Base-by-base conservation (phyloP, 2,329 filamentous ascomycete species). In the Rhinocladiella mackenziei region DNA sequence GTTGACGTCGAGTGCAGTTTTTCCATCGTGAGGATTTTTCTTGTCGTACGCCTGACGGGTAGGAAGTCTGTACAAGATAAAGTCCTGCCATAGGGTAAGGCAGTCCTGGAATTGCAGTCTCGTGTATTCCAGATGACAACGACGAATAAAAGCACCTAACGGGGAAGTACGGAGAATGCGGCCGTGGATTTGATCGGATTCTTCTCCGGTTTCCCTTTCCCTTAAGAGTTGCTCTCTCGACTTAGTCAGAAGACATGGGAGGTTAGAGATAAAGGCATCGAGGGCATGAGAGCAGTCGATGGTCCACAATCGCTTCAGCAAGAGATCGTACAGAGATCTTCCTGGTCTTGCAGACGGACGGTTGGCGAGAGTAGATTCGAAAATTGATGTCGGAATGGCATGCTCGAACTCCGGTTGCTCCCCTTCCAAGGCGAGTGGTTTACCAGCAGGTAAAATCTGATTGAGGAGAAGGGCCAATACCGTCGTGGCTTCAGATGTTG, bases 281-380 rank as follows among this genome's bases (percentile, higher is more conserved):
- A 97, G 68, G 0, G 81, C 78, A 65, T 97, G 80, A 8, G 94
- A 76, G 14, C 84, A 91, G 60, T 89, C 81, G 54, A 97, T 79
- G 11, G 76, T 74, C 91, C 92, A 97, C 17, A 97, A 70, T 51
- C 81, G 83, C 43, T 79, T 77, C 9, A 97, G 74, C 44, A 96
- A 86, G 2, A 84, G 70, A 60, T 97, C 89, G 80, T 89, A 92
- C n/a, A 96, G 68, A n/a, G 78, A 83, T 35, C 85, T 77, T 2
- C 88, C 88, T 0, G 88, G 84, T 44, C 87, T 68, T 6, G 65
- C 72, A 1, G 75, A 77, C 9, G 65, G 57, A 50, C 68, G 70
- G 23, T 49, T 42, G 15, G 67, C 64, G 4, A 75, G 65, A 3
- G 69, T 64, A 50, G 69, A 59, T 55, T 77, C 70, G 39, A 79